Evolutionary conservation across 441 rosid genomes (phyloP).

Genomic region (Corymbia citriodora): DNA sequence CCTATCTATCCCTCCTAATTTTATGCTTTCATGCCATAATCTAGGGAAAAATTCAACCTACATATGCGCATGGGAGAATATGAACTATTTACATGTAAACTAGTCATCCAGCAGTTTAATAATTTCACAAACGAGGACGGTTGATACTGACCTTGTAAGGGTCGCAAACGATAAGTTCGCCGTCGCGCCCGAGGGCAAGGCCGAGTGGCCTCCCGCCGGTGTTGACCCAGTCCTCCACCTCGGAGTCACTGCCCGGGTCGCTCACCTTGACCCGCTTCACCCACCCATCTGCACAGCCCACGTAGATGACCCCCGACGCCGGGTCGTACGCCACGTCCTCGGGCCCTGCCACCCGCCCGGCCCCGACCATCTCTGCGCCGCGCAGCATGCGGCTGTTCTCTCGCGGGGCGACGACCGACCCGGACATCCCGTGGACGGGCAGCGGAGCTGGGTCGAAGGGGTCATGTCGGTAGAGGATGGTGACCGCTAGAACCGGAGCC

Average conservation of each 20-base stretch:
- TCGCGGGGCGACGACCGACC: slow-evolving; percentile 8
- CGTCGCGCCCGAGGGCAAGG: slow-evolving; percentile 33
- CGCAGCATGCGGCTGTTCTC: slow-evolving; percentile 22
- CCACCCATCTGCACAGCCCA: slow-evolving; percentile 67
- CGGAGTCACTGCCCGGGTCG: slow-evolving; percentile 2
- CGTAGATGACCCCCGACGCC: slow-evolving; percentile 34
- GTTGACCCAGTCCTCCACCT: slow-evolving; percentile 54
- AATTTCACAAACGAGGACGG: not conserved
- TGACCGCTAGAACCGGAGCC: slow-evolving; percentile 20
- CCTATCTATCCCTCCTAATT: not conserved
- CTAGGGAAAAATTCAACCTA: no score
- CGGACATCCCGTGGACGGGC: slow-evolving; percentile 37
- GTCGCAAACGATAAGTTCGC: slow-evolving; percentile 56
- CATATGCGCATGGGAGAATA: no score
- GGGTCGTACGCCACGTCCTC: slow-evolving; percentile 48
- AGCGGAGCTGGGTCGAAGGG: slow-evolving; percentile 51
- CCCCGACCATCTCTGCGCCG: slow-evolving; percentile 39
- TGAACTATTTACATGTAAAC: no score
- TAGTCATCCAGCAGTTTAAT: not conserved
- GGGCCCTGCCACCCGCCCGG: slow-evolving; percentile 27
- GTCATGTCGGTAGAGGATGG: slow-evolving; percentile 36
- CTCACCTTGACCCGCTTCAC: slow-evolving; percentile 44
- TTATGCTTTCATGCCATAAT: no score
- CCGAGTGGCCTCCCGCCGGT: slow-evolving; percentile 90
- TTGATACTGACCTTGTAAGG: slow-evolving; percentile 37